Evolutionary conservation across 139 green algal genomes (phyloP).

Genomic region (Auxenochlorella pyrenoidosa): DNA sequence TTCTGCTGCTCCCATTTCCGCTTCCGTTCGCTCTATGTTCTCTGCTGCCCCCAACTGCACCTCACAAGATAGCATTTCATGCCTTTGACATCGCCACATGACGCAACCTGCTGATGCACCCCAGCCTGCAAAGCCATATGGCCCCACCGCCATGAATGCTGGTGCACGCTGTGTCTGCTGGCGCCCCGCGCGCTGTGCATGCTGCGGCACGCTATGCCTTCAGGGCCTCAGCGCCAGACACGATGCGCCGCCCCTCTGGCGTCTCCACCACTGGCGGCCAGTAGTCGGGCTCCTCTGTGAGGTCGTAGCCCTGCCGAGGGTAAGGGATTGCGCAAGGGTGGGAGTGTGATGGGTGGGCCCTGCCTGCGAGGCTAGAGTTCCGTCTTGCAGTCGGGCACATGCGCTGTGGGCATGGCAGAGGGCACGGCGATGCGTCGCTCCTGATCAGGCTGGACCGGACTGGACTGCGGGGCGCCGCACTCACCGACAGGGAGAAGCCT

Average conservation of each 20-base stretch:
- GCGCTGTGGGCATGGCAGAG: too few relatives aligned
- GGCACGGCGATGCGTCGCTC: too few relatives aligned
- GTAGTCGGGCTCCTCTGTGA: conserved; percentile 68
- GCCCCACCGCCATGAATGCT: too few relatives aligned
- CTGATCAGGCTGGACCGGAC: too few relatives aligned
- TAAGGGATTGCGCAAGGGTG: too few relatives aligned
- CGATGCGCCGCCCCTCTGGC: conserved; percentile 58
- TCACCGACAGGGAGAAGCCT: conserved; percentile 74
- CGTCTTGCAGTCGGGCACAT: not conserved
- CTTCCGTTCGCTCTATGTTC: not conserved
- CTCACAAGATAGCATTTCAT: not conserved
- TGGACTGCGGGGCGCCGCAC: not conserved
- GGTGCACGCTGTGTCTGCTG: too few relatives aligned
- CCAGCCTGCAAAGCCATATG: not conserved
- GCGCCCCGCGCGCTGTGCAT: too few relatives aligned
- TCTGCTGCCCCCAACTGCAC: not conserved
- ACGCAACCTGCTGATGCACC: not conserved
- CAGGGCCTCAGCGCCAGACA: too few relatives aligned
- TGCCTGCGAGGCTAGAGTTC: not conserved
- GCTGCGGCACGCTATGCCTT: too few relatives aligned
- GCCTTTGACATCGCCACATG: not conserved
- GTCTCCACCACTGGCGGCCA: conserved; percentile 75
- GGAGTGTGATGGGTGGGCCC: too few relatives aligned
- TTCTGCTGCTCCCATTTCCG: not conserved
- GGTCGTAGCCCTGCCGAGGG: conserved; percentile 69